Percentiles rank a stretch among this genome's conserved stretches.
Evolutionary conservation across 169 alveolate species (phyloP).

Genomic region (Plasmodium cynomolgi): DNA sequence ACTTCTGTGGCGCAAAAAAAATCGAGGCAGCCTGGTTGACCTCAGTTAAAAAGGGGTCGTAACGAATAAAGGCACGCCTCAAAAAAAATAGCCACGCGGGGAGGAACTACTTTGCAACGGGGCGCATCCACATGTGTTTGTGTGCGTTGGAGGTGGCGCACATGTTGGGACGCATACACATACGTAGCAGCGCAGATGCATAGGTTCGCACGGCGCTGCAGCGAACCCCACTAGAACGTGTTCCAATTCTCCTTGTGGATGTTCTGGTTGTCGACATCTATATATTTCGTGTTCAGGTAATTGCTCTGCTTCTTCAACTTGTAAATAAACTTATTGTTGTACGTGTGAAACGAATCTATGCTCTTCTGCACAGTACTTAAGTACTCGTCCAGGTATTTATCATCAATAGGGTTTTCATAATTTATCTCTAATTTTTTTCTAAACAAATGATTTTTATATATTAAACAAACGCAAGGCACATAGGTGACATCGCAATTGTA

Average conservation of each 20-base stretch:
- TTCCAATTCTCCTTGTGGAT: slow-evolving; percentile 75
- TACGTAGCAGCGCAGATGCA: background rate
- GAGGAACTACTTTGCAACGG: background rate
- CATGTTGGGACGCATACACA: background rate
- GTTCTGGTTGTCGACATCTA: slow-evolving; percentile 64
- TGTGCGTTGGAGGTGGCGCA: background rate
- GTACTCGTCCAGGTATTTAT: slow-evolving; percentile 34
- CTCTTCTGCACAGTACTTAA: slow-evolving; percentile 41
- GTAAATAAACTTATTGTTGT: slow-evolving; percentile 57
- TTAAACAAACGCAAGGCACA: slow-evolving; percentile 62
- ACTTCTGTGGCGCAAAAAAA: background rate
- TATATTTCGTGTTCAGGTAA: slow-evolving; percentile 63
- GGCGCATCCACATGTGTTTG: background rate
- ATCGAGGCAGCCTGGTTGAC: background rate
- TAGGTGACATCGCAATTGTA: slow-evolving; percentile 52
- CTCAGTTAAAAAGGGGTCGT: background rate
- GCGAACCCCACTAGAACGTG: slow-evolving; percentile 5
- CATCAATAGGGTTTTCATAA: slow-evolving; percentile 67
- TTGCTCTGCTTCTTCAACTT: slow-evolving; percentile 52
- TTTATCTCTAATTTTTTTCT: slow-evolving; percentile 63
- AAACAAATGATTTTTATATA: slow-evolving; percentile 56
- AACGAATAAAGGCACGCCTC: background rate
- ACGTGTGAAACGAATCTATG: slow-evolving; percentile 37
- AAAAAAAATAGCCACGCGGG: background rate
- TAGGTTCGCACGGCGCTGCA: background rate